Conservation (phyloP, 345 rosid genomes). For the Iberis pinnata region DNA sequence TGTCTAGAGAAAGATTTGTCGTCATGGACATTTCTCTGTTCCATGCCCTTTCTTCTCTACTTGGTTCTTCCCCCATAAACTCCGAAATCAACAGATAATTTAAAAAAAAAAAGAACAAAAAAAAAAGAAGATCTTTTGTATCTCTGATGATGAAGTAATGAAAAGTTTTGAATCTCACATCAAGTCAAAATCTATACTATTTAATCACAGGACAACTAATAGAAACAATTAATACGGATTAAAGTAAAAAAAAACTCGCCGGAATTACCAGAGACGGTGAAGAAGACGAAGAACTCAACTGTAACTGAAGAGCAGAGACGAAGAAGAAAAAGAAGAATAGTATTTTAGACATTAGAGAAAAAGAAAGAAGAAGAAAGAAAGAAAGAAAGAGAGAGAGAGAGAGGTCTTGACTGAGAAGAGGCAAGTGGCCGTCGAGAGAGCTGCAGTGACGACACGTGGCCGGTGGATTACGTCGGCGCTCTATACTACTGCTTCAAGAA, state of each 20-base stretch:
- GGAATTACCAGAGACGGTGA: conserved; percentile 17
- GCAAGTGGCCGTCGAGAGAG: conserved; percentile 65
- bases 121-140: neutral
- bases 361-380: neutral
- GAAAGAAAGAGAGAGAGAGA: conserved; percentile 27
- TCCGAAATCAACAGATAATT: neutral
- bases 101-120: too few relatives aligned
- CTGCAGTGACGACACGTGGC: conserved; percentile 58
- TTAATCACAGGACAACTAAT: neutral
- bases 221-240: neutral
- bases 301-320: conserved; percentile 1
- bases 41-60: conserved; percentile 32
- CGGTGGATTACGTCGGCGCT: conserved; percentile 34
- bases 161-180: conserved; percentile 24
- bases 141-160: neutral
- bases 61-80: conserved; percentile 50
- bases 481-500: conserved; percentile 21
- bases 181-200: neutral
- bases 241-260: conserved; percentile 12
- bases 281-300: conserved; percentile 3
- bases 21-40: conserved; percentile 39
- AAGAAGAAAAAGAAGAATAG: neutral
- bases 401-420: conserved; percentile 29
- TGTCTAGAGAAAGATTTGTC: conserved; percentile 45
- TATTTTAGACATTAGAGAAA: conserved; percentile 15